Evolutionary conservation across 805 yeast species (phyloP), one percentile per base, ranked within the genome.

Genomic region (Kodamaea sagamina): DNA sequence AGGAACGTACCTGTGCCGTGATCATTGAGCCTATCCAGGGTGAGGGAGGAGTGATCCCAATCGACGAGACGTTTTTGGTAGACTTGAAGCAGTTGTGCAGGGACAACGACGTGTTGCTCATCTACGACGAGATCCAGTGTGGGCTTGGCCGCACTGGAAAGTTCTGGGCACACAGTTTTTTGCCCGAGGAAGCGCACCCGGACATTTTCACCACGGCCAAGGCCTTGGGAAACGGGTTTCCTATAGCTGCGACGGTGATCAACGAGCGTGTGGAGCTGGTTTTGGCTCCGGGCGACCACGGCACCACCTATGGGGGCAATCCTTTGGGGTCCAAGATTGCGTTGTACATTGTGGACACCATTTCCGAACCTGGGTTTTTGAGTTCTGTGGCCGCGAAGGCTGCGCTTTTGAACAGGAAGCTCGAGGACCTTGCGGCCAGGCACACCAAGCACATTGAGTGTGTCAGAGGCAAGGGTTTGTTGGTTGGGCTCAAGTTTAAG

Each of bases 1-100:
- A 61, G 47, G 81, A 78, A 3, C 79, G 80, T 50, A 84, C 90
- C 1, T 88, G 96, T 54, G 99, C 90, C 42, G 93, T 93, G 22
- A 93, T 93, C 43, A 82, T 93, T 28, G 99, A 93, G 67, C 99
- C 99, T 16, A 84, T 93, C 46, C 99, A 93, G 71, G 99, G 98
- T 53, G 99, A 92, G 69, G 98, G 99, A 45, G 99, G 99, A 44
- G 83, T 92, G 13, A 80, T 82, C 57, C 80, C 84, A 15, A 77
- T 88, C 46, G 72, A 77, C 28, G 52, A 65, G 0, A 86, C 81
- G 32, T 89, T 87, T 59, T 72, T 92, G 48, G 59, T 72, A 3
- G 80, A 79, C 39, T 68, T 92, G 60, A 82, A 84, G 52, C 63
- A 77, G 54, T 65, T 86, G 44, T 88, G 97, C 61, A 67, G 70